Evolutionary conservation across 257 asterid species (phyloP).

Genomic region (Avicennia marina): DNA sequence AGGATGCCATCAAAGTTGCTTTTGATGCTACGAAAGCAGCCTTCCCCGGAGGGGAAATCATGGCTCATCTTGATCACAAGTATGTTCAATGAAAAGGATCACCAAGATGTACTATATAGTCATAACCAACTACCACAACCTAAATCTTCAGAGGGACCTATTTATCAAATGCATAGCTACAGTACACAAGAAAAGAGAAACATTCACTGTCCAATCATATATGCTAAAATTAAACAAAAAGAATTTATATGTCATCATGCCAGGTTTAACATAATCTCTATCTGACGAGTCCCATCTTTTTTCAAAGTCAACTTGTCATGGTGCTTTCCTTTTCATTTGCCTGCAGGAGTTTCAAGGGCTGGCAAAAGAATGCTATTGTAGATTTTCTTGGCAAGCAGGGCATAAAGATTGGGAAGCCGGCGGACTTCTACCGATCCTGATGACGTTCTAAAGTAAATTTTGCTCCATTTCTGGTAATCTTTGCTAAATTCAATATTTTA

Average conservation of each 20-base stretch:
- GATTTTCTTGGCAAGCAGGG: constrained; percentile 48
- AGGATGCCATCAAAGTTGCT: constrained; percentile 73
- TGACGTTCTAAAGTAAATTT: not conserved
- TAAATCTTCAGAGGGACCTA: too few relatives aligned
- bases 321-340: not conserved
- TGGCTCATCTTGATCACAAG: constrained; percentile 98
- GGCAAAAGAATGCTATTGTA: constrained; percentile 83
- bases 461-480: not conserved
- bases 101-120: not conserved
- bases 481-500: too few relatives aligned
- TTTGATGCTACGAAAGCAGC: constrained; percentile 71
- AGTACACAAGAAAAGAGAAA: too few relatives aligned
- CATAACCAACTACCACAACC: not conserved
- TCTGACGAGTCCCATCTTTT: not conserved
- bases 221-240: too few relatives aligned
- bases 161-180: too few relatives aligned
- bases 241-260: too few relatives aligned
- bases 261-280: not conserved
- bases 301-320: too few relatives aligned
- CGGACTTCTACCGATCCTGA: constrained; percentile 52
- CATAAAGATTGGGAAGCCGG: constrained; percentile 79
- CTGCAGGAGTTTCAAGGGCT: constrained; percentile 92
- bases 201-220: too few relatives aligned
- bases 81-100: constrained; percentile 26
- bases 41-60: constrained; percentile 81